A percentile compares a stretch with the other conserved stretches of the same genome.
Evolutionary conservation across 306 rosid genomes (phyloP).

Genomic region (Pyrus pyrifolia): DNA sequence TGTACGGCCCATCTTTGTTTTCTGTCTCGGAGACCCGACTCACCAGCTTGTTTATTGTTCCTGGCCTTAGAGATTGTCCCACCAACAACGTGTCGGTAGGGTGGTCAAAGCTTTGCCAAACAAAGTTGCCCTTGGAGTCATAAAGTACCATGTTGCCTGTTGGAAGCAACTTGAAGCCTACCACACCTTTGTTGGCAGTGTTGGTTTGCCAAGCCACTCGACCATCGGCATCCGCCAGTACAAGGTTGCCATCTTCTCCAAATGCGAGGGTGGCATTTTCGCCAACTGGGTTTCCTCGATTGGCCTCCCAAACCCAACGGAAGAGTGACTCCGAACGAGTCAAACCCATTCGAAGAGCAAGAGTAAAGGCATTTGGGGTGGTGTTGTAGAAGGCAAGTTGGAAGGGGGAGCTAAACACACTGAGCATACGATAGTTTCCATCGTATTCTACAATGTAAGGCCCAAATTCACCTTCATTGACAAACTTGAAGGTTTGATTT

Average conservation of each 20-base stretch:
- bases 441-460: constrained; percentile 43
- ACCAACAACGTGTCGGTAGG: constrained; percentile 58
- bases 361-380: constrained; percentile 58
- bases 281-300: constrained; percentile 3
- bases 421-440: constrained; percentile 30
- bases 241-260: constrained; percentile 49
- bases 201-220: constrained; percentile 61
- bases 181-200: constrained; percentile 55
- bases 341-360: constrained; percentile 53
- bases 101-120: constrained; percentile 58
- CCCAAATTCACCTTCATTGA: constrained; percentile 48
- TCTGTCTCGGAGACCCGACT: constrained; percentile 38
- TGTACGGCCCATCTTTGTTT: constrained; percentile 38
- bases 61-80: constrained; percentile 35
- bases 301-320: constrained; percentile 85
- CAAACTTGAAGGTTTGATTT: constrained; percentile 40
- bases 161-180: constrained; percentile 41
- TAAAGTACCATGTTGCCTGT: constrained; percentile 62
- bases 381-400: constrained; percentile 63
- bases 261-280: constrained; percentile 55
- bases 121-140: constrained; percentile 23
- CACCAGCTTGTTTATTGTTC: constrained; percentile 33
- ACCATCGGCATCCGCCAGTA: constrained; percentile 49
- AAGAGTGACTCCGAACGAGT: constrained; percentile 36
- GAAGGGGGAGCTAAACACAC: constrained; percentile 35